Evolutionary conservation across 192 early-diverging fungal genomes (phyloP).

Genomic region (Rhizoclosmatium globosum): DNA sequence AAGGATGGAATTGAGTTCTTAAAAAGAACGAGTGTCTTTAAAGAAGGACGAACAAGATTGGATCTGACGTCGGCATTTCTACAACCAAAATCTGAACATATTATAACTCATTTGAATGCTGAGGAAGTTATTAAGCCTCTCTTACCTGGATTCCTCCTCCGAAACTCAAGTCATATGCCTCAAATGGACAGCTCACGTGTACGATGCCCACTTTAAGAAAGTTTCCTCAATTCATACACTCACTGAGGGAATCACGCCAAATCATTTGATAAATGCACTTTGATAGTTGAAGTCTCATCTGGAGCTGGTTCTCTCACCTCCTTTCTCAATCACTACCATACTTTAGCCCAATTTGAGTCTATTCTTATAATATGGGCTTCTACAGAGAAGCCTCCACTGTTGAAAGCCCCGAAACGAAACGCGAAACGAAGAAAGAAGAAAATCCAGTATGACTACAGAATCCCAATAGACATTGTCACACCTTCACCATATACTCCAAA

Average conservation of each 20-base stretch:
- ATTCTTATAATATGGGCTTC: constrained; percentile 46
- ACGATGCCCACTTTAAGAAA: constrained; percentile 11
- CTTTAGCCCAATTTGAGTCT: constrained; percentile 17
- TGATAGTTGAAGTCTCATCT: constrained; percentile 21
- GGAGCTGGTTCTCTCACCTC: not conserved
- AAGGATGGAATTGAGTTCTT: constrained; percentile 1
- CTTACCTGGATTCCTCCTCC: not conserved
- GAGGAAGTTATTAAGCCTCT: constrained; percentile 21
- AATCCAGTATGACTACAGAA: constrained; percentile 23
- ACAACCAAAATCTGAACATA: not conserved
- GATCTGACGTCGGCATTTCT: not conserved
- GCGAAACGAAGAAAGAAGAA: not conserved
- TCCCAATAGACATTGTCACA: constrained; percentile 37
- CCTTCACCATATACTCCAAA: constrained; percentile 21
- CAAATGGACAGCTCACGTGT: constrained; percentile 30
- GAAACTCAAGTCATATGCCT: not conserved
- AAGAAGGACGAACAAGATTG: not conserved
- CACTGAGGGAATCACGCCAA: constrained; percentile 10
- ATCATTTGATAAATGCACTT: constrained; percentile 46
- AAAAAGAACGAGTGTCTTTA: not conserved
- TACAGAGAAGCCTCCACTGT: constrained; percentile 19
- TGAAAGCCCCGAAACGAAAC: constrained; percentile 28
- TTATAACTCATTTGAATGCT: not conserved
- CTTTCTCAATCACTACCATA: constrained; percentile 38
- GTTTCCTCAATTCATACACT: not conserved